A percentile compares a stretch with the other conserved stretches of the same genome.
Conservation (phyloP, 805 yeast genomes). For the Danielia reshetovae region DNA sequence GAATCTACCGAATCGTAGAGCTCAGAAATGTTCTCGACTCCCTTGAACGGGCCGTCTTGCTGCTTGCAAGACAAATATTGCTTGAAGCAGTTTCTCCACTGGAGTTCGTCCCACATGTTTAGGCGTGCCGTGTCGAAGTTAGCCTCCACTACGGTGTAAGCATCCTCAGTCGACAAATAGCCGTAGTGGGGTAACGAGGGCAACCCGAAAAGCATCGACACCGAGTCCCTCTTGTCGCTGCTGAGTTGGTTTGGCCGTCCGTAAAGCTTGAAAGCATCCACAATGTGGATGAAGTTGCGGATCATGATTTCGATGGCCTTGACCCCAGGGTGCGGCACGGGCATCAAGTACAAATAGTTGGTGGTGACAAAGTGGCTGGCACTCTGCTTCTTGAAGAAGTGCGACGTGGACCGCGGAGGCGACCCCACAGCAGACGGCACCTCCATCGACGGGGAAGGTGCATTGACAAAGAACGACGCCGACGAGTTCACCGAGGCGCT, state of each 20-base stretch:
- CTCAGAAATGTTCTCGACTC: constrained; percentile 32
- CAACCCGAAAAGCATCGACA: constrained; percentile 67
- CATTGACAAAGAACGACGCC: constrained; percentile 28
- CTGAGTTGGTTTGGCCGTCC: constrained; percentile 73
- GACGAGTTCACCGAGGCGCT: constrained; percentile 22
- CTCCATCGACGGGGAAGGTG: constrained; percentile 20
- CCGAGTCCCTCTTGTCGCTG: constrained; percentile 65
- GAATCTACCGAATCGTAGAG: constrained; percentile 26
- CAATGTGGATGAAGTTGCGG: constrained; percentile 61
- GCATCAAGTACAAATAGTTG: constrained; percentile 59
- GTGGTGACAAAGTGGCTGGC: constrained; percentile 28
- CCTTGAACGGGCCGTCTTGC: constrained; percentile 24
- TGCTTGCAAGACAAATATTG: constrained; percentile 11
- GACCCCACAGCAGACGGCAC: constrained; percentile 3
- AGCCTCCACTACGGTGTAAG: constrained; percentile 17
- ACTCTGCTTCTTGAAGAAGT: constrained; percentile 27
- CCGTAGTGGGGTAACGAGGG: constrained; percentile 71
- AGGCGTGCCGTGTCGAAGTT: constrained; percentile 17
- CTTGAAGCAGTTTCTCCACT: constrained; percentile 29
- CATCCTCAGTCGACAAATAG: constrained; percentile 40
- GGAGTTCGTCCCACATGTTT: constrained; percentile 23
- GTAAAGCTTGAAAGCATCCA: constrained; percentile 66
- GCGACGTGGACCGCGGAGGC: constrained; percentile 5
- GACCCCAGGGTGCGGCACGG: constrained; percentile 70
- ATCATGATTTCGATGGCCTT: constrained; percentile 70